Base-by-base conservation (phyloP, 23 red algal genomes). In the Agarophyton chilense region DNA sequence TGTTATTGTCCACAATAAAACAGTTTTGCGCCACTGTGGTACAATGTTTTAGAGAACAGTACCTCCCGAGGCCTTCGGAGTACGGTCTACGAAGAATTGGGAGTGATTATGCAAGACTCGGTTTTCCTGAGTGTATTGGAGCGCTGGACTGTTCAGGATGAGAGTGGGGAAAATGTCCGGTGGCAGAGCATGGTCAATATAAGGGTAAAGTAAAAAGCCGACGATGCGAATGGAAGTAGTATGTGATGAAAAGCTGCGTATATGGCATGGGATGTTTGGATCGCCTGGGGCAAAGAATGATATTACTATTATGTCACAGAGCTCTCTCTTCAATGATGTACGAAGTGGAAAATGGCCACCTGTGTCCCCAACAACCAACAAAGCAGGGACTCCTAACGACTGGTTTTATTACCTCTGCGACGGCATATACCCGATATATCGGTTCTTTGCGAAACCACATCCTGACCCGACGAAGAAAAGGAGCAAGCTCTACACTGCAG, bases 261-360 rank as follows among this genome's bases (percentile, higher is more conserved):
- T 90, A 33, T 80, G 86, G 50, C 72, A 90, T 80, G 36, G 60
- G 19, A 79, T 78, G 55, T 78, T 90, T 64, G 86, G 86, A 3
- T 18, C 28, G 10, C 71, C 86, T 6, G 86, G 86, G 10, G 14
- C 52, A 21, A 45, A 90, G 41, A 90, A 90, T 70, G 86, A 90
- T 38, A 80, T 44, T 7, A 22, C 43, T 16, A 68, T 80, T 6
- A 43, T 90, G 49, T 14, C 56, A 4, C 52, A 90, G 41, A 78
- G 46, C 22, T 32, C 42, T 49, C 46, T 90, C 4, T 90, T 90
- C 25, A 80, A 80, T 61, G 38, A 42, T 34, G 42, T 90, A 21
- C 43, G 74, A 2, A 65, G 25, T 57, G 86, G 72, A 10, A 49
- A 50, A 26, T 66, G 86, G 86, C 73, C 86, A 11, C 86, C 86